Evolutionary conservation across 2,329 filamentous ascomycete species (phyloP), one percentile per base, ranked within the genome.

Genomic region (Davidsoniella neocaledoniae): DNA sequence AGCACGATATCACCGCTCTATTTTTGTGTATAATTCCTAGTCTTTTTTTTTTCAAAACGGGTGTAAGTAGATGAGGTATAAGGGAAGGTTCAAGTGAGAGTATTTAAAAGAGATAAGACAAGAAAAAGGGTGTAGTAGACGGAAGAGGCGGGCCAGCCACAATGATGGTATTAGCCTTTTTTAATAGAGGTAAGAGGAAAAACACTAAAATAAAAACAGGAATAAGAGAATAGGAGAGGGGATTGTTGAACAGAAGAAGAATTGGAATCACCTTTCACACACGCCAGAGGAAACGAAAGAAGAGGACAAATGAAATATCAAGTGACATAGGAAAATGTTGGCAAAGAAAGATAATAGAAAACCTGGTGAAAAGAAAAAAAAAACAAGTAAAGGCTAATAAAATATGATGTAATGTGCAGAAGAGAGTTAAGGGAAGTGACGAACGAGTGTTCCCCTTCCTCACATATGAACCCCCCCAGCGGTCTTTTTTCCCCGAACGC

Each of bases 261-360:
- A 33, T 33, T 12, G 12, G 29, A 33, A 33, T 33, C 29, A 12
- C 3, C 23, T 44, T 46, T 52, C 25, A 51, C 25, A 29, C 26
- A 33, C 26, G 17, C 29, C 40, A 44, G 9, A 46, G 42, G 37
- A 44, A 49, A 53, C 40, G 41, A 46, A 42, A 45, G 21, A 46
- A 52, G 19, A 49, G n/a, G 26, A 46, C n/a, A 49, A 37, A 43
- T 17, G 19, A 16, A 16, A 54, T 55, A 56, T 50, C 54, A 56
- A 52, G 58, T 29, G 43, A 46, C 29, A 44, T 50, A 54, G 57
- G 54, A 56, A 54, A 54, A 48, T 55, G 56, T 56, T 51, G 56
- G 55, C 52, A 58, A 58, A 54, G 54, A 62, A 59, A 61, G 57
- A 59, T 56, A 58, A 61, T 56, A 59, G 44, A 55, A 55, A 55